phyloP scores from a whole-genome alignment of 208 protist genomes.

The Trypanosoma platydactyli region DNA sequence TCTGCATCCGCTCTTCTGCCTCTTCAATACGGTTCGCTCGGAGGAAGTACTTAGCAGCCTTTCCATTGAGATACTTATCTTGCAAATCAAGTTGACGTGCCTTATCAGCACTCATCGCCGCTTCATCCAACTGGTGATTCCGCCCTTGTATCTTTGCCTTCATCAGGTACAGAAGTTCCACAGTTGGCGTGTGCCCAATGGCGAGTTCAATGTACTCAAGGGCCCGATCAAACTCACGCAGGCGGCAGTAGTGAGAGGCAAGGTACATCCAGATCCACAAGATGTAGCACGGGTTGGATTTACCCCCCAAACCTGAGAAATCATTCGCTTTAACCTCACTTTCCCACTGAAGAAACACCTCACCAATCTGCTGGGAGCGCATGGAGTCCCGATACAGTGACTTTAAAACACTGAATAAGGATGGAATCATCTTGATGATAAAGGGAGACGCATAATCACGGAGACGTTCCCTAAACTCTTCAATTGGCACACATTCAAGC shows the following conservation, averaged over 20 bases:
- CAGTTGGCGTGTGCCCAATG: conserved; percentile 96
- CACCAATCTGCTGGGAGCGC: conserved; percentile 75
- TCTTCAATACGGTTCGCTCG: conserved; percentile 78
- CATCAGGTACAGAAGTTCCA: conserved; percentile 92
- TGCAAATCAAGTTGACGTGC: conserved; percentile 94
- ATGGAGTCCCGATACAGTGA: conserved; percentile 82
- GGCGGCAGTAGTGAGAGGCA: conserved; percentile 87
- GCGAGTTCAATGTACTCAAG: conserved; percentile 85
- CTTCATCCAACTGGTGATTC: conserved; percentile 76
- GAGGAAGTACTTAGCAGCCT: conserved; percentile 92
- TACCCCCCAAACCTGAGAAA: conserved; percentile 66
- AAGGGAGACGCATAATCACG: conserved; percentile 51
- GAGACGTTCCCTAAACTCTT: conserved; percentile 57
- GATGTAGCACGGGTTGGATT: conserved; percentile 67
- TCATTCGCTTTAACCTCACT: conserved; percentile 50
- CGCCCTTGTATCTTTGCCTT: conserved; percentile 88
- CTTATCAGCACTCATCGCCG: conserved; percentile 76
- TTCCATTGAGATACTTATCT: conserved; percentile 96
- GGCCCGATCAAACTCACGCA: conserved; percentile 62
- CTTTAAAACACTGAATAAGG: conserved; percentile 93
- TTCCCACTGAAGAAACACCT: conserved; percentile 69
- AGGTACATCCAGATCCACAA: conserved; percentile 91
- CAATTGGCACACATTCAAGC: conserved; percentile 80
- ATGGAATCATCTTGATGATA: conserved; percentile 92
- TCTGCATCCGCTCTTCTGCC: conserved; percentile 83